These are phyloP conservation scores for Phellopilus nigrolimitatus DNA, from an alignment of 1,284 basidiomycete genomes.

Conservation along the genomic window DNA sequence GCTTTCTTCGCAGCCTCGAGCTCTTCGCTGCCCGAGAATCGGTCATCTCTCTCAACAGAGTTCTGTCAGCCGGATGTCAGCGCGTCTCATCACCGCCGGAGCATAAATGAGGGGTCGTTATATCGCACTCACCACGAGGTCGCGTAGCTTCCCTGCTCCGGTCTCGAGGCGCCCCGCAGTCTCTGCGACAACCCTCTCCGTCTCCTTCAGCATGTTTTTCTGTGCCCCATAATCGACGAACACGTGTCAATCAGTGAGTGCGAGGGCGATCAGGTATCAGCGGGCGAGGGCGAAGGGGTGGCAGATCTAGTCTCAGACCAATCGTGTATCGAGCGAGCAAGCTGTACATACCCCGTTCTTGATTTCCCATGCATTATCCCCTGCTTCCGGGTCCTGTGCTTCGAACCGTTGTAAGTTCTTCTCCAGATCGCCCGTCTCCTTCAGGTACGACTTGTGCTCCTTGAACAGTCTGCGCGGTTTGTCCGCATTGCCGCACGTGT, in stretches of 20 bases:
- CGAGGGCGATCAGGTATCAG: too few species aligned
- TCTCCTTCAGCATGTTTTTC: conserved; percentile 74
- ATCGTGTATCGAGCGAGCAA: conserved; percentile 1
- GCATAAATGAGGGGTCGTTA: conserved; percentile 28
- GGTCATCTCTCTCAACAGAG: conserved; percentile 6
- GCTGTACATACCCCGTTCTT: conserved; percentile 65
- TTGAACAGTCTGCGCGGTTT: conserved; percentile 71
- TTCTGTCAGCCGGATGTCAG: not conserved
- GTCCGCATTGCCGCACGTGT: too few species aligned
- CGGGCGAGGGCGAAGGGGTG: too few species aligned
- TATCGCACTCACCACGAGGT: conserved; percentile 64
- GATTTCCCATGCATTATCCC: conserved; percentile 79
- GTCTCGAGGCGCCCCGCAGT: conserved; percentile 56
- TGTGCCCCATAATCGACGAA: too few species aligned
- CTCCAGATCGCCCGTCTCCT: conserved; percentile 61
- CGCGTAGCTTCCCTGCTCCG: conserved; percentile 58
- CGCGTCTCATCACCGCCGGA: not conserved
- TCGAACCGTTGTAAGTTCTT: conserved; percentile 59
- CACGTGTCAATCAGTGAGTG: not conserved
- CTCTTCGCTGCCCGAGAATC: conserved; percentile 46
- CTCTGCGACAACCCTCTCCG: conserved; percentile 76
- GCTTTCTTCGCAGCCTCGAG: conserved; percentile 55
- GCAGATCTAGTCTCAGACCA: too few species aligned
- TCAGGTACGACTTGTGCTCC: conserved; percentile 64
- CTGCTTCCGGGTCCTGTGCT: conserved; percentile 61